phyloP scores from a whole-genome alignment of 1,284 basidiomycete genomes.

The Ustilago shanxiensis region DNA sequence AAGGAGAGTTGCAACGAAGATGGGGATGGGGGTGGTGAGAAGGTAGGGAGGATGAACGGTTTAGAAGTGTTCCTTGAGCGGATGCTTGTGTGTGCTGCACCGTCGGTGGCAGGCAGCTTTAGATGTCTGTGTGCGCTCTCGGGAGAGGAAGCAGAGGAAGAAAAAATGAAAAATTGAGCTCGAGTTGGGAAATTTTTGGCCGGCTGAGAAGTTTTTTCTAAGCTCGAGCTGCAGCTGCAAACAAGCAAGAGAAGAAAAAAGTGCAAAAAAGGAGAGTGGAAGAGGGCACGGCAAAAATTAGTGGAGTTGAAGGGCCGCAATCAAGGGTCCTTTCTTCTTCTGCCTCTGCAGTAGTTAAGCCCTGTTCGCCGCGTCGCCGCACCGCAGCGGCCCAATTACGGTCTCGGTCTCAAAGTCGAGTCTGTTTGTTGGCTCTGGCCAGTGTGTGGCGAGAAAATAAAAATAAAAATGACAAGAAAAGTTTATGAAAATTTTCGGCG shows the following conservation, averaged over 20 bases:
- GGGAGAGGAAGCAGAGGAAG: constrained; percentile 4
- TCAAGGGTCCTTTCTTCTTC: background rate
- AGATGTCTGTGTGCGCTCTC: background rate
- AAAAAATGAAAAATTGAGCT: constrained; percentile 22
- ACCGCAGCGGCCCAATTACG: background rate
- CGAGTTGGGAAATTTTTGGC: constrained; percentile 10
- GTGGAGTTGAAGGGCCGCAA: constrained; percentile 21
- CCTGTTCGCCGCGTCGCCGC: background rate
- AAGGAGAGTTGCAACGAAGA: constrained; percentile 15
- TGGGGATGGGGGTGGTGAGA: constrained; percentile 17
- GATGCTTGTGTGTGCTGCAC: background rate
- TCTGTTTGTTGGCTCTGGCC: no score
- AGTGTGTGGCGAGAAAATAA: background rate
- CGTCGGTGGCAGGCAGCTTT: background rate
- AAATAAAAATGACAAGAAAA: no score
- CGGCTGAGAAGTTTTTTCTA: constrained; percentile 19
- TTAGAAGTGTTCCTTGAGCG: background rate
- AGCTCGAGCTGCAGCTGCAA: constrained; percentile 20
- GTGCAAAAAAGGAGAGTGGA: background rate
- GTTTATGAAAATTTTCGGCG: background rate
- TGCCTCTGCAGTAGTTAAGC: background rate
- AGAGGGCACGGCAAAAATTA: no score
- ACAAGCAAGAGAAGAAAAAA: background rate
- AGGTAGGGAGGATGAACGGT: background rate
- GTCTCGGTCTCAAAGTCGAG: background rate